Evolutionary conservation across 192 early-diverging fungal species (phyloP).

Genomic region (Coemansia sp.): DNA sequence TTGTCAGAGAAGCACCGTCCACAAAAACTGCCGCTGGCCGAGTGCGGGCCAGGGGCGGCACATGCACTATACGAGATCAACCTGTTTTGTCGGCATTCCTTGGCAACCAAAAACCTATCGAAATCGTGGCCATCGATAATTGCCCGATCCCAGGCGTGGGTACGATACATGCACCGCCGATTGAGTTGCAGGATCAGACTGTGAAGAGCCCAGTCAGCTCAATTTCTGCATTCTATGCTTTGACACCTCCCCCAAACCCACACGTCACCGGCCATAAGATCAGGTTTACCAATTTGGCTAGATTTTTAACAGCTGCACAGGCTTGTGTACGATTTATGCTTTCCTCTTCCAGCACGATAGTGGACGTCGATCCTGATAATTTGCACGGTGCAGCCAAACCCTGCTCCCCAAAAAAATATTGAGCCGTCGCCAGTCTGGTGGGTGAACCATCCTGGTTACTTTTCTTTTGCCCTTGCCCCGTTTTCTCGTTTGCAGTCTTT

Average conservation of each 20-base stretch:
- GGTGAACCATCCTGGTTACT: neutral
- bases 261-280: too few relatives aligned
- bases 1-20: neutral
- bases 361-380: constrained; percentile 47
- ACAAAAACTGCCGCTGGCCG: neutral
- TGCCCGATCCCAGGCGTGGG: constrained; percentile 10
- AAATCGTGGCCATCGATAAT: neutral
- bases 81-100: constrained; percentile 3
- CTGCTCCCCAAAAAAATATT: constrained; percentile 6
- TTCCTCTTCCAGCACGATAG: constrained; percentile 1
- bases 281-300: neutral
- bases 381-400: constrained; percentile 36
- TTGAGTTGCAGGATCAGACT: neutral
- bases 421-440: neutral
- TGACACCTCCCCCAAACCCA: neutral
- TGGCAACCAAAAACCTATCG: neutral
- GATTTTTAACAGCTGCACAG: neutral
- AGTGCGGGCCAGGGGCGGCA: neutral
- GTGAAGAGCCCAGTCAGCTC: neutral
- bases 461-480: neutral
- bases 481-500: neutral
- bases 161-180: constrained; percentile 3
- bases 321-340: neutral
- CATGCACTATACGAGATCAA: constrained; percentile 11
- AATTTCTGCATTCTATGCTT: neutral